Conservation (phyloP, 2,329 filamentous ascomycete genomes). For the Calonectria naviculata region DNA sequence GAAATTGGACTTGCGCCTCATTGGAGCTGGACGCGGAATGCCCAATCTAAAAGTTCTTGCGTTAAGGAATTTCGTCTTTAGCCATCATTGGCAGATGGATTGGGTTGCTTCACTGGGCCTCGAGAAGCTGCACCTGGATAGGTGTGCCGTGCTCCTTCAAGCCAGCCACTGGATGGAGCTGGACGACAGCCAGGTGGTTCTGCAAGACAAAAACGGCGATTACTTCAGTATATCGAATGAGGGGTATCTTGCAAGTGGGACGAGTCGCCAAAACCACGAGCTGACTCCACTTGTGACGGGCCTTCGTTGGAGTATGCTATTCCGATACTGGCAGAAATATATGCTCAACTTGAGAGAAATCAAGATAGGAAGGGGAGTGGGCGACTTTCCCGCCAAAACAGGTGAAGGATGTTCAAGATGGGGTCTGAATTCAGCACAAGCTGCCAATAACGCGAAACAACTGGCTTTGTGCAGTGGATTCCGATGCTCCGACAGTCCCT, state of each 20-base stretch:
- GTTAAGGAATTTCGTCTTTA: background rate
- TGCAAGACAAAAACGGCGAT: background rate
- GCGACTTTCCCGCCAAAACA: background rate
- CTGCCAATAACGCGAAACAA: background rate
- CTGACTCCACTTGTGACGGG: background rate
- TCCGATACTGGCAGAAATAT: background rate
- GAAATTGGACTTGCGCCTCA: background rate
- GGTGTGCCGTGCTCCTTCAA: background rate
- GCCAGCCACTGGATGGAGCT: conserved; percentile 1
- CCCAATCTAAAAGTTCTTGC: background rate
- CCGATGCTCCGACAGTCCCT: background rate
- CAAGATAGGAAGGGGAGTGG: background rate
- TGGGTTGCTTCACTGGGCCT: background rate
- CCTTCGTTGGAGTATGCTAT: background rate
- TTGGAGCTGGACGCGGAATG: background rate
- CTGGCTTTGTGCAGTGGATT: background rate
- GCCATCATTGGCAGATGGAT: background rate
- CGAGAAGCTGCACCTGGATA: background rate
- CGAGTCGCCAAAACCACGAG: background rate
- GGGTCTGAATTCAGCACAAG: background rate
- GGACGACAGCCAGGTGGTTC: background rate
- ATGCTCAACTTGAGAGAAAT: background rate
- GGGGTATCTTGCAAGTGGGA: background rate
- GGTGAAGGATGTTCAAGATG: background rate
- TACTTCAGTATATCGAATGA: background rate